Evolutionary conservation across 2,329 filamentous ascomycete genomes (phyloP).

Genomic region (Lasiodiplodia sp.): DNA sequence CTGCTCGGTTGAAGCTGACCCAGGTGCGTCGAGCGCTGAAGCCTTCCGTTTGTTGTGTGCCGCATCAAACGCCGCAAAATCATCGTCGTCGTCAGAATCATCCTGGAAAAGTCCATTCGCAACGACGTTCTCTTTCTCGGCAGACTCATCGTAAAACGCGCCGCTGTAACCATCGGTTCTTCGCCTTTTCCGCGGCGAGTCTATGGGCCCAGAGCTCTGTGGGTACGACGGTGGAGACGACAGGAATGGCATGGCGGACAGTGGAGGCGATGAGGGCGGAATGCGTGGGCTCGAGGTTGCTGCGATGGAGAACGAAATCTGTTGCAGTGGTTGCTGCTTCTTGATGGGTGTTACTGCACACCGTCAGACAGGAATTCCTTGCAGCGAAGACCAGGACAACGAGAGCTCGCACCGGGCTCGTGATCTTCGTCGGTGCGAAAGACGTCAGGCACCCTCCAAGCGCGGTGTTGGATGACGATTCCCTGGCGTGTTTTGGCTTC

Average conservation of each 20-base stretch:
- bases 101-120: constrained; percentile 47
- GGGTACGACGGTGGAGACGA: constrained; percentile 68
- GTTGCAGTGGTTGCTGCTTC: constrained; percentile 31
- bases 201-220: constrained; percentile 54
- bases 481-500: constrained; percentile 52
- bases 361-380: constrained; percentile 16
- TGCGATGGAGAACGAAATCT: constrained; percentile 30
- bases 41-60: constrained; percentile 47
- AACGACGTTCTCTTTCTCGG: constrained; percentile 44
- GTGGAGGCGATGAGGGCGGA: constrained; percentile 55
- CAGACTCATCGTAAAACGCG: constrained; percentile 43
- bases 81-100: constrained; percentile 52
- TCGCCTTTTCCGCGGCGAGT: constrained; percentile 50
- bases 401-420: constrained; percentile 42
- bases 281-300: constrained; percentile 33
- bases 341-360: constrained; percentile 44
- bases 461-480: constrained; percentile 60
- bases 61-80: constrained; percentile 48
- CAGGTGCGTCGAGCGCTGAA: constrained; percentile 31
- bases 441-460: constrained; percentile 55
- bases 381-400: constrained; percentile 36
- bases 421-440: constrained; percentile 59
- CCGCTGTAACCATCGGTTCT: constrained; percentile 39
- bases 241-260: constrained; percentile 65
- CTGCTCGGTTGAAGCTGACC: not conserved